phyloP scores from a whole-genome alignment of 1,139 yeast species.

The Debaryomyces subglobosus region DNA sequence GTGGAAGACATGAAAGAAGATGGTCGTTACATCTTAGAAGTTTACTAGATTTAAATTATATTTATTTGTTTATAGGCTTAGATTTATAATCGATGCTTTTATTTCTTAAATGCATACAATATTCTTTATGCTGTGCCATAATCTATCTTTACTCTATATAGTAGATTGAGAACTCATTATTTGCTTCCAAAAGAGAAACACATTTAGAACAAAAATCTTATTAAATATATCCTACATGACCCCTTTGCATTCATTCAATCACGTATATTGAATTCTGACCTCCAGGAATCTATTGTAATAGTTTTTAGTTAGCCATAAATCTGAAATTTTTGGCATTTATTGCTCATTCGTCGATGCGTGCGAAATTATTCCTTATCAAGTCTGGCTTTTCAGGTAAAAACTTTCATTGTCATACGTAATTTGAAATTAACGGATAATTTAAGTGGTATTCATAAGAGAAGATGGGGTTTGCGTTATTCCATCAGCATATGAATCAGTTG shows the following conservation, averaged over 20 bases:
- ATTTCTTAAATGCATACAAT: background rate
- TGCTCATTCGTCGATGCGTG: conserved; percentile 1
- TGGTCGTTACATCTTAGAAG: conserved; percentile 92
- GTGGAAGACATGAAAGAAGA: conserved; percentile 94
- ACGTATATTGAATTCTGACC: background rate
- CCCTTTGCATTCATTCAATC: background rate
- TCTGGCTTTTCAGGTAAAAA: background rate
- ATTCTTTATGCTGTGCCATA: background rate
- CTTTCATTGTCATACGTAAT: background rate
- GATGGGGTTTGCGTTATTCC: conserved; percentile 7
- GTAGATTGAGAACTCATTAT: background rate
- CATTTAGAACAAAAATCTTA: background rate
- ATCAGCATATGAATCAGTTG: background rate
- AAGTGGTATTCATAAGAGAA: background rate
- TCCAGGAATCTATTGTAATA: background rate
- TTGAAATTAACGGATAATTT: background rate
- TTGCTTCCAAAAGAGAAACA: background rate
- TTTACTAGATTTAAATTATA: conserved; percentile 54
- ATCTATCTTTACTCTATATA: too few relatives aligned
- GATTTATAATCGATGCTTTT: background rate
- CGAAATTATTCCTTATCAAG: conserved; percentile 4
- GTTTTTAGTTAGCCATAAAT: background rate
- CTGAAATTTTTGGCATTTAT: background rate
- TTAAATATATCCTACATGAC: background rate
- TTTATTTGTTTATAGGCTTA: background rate